phyloP scores from a whole-genome alignment of 805 yeast genomes.

The Saturnispora saitoi region DNA sequence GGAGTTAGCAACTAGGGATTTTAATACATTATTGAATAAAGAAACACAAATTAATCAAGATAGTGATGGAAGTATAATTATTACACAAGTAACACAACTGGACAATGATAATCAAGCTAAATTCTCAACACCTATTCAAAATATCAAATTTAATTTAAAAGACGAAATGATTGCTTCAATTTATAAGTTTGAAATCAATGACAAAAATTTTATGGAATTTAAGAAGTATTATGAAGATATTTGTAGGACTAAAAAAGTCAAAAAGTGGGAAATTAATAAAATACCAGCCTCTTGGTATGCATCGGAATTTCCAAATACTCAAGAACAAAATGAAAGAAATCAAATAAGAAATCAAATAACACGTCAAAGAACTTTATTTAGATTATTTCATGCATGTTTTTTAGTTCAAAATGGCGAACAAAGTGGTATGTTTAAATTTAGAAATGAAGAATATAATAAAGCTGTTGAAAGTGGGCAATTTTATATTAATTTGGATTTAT shows the following conservation, averaged over 20 bases:
- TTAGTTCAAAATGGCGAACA: conserved; percentile 24
- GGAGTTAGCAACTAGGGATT: conserved; percentile 18
- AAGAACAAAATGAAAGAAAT: conserved; percentile 36
- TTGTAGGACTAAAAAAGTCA: conserved; percentile 19
- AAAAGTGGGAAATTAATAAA: conserved; percentile 25
- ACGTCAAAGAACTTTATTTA: conserved; percentile 32
- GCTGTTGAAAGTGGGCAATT: conserved; percentile 21
- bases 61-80: not conserved
- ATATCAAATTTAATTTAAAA: conserved; percentile 18
- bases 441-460: conserved; percentile 32
- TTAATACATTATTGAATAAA: conserved; percentile 14
- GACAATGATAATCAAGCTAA: not conserved
- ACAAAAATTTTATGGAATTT: conserved; percentile 13
- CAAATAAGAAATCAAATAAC: conserved; percentile 21
- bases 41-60: conserved; percentile 11
- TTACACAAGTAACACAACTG: not conserved
- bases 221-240: conserved; percentile 10
- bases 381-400: conserved; percentile 36
- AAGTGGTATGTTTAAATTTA: conserved; percentile 38
- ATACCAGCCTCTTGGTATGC: conserved; percentile 53
- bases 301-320: conserved; percentile 52
- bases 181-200: conserved; percentile 23
- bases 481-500: conserved; percentile 9
- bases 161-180: conserved; percentile 20
- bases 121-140: conserved; percentile 19